Evolutionary conservation across 495 filamentous ascomycete genomes (phyloP).

Genomic region (Penicilliopsis zonata): DNA sequence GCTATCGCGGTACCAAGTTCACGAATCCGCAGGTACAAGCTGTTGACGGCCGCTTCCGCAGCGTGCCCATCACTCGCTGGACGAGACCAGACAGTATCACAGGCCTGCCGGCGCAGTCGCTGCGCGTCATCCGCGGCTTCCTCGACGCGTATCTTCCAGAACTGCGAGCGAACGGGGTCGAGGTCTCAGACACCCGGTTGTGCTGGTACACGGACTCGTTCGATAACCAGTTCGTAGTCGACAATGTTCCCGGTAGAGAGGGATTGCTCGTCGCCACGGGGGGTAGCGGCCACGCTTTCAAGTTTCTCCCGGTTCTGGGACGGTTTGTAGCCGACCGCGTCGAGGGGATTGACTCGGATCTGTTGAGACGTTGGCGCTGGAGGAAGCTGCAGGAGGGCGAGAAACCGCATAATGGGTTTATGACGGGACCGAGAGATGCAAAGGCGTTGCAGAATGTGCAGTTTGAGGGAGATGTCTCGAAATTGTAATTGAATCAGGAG

Average conservation of each 20-base stretch:
- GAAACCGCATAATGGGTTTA: constrained; percentile 13
- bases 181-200: constrained; percentile 43
- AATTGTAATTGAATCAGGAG: no score
- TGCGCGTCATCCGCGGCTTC: constrained; percentile 14
- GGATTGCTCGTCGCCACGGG: constrained; percentile 61
- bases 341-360: constrained; percentile 17
- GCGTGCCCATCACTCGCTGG: constrained; percentile 23
- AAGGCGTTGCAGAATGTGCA: constrained; percentile 14
- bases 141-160: constrained; percentile 22
- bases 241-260: constrained; percentile 42
- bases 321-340: constrained; percentile 51
- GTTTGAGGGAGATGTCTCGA: no score
- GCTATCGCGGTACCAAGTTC: constrained; percentile 32
- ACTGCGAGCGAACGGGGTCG: constrained; percentile 9
- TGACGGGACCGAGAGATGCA: constrained; percentile 19
- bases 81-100: constrained; percentile 10
- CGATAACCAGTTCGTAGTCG: constrained; percentile 57
- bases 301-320: constrained; percentile 70
- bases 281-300: constrained; percentile 68
- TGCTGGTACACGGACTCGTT: constrained; percentile 73
- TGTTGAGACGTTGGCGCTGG: constrained; percentile 18
- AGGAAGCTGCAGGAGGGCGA: constrained; percentile 11
- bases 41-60: constrained; percentile 13
- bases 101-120: constrained; percentile 5
- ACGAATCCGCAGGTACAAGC: constrained; percentile 16